These are phyloP conservation scores for Candida sanyaensis DNA, from an alignment of 1,139 yeast species.

Conservation along the genomic window DNA sequence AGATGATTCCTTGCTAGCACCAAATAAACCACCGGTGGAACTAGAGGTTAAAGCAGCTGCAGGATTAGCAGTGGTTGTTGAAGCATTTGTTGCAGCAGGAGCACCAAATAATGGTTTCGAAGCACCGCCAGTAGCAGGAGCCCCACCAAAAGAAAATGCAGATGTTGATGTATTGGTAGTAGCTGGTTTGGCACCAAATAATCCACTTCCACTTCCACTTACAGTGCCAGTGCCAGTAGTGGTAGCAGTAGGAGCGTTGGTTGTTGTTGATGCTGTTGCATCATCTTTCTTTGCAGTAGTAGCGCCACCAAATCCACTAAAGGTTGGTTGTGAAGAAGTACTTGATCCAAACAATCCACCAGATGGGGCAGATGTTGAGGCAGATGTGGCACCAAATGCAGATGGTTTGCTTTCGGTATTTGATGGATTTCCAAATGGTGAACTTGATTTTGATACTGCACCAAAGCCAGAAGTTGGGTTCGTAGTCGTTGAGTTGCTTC, in stretches of 20 bases:
- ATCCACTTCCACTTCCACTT: constrained; percentile 7
- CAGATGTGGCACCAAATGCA: constrained; percentile 19
- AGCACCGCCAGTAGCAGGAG: constrained; percentile 7
- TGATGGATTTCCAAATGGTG: constrained; percentile 8
- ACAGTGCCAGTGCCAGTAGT: too few species aligned
- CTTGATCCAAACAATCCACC: constrained; percentile 26
- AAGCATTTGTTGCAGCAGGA: not conserved
- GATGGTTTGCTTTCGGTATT: constrained; percentile 2
- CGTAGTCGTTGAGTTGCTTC: constrained; percentile 3
- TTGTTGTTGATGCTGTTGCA: constrained; percentile 8
- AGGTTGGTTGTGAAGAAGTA: constrained; percentile 19
- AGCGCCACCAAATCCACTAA: constrained; percentile 12
- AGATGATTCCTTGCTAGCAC: constrained; percentile 23
- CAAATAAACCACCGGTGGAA: constrained; percentile 21
- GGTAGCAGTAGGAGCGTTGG: not conserved
- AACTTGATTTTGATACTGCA: constrained; percentile 8
- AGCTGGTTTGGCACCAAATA: constrained; percentile 12
- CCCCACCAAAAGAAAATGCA: constrained; percentile 20
- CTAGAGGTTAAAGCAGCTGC: constrained; percentile 11
- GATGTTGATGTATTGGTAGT: constrained; percentile 6
- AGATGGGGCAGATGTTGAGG: constrained; percentile 16
- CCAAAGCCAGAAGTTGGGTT: constrained; percentile 10
- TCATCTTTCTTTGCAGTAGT: constrained; percentile 16
- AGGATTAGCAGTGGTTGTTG: not conserved
- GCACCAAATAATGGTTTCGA: not conserved